Evolutionary conservation across 1,139 yeast species (phyloP).

Genomic region (Geotrichum fermentans): DNA sequence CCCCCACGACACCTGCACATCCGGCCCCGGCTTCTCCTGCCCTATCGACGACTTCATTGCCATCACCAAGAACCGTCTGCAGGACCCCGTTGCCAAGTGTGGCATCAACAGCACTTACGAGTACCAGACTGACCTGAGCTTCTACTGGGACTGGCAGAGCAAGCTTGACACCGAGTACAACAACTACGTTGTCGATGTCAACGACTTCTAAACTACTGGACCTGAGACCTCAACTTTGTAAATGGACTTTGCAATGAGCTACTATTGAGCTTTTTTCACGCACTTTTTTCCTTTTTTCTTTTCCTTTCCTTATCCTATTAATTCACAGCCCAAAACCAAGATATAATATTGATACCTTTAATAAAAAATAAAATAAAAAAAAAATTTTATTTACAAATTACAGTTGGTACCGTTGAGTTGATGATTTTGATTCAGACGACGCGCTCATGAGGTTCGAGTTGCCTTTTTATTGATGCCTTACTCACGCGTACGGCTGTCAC

Average conservation of each 20-base stretch:
- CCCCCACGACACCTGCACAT: conserved; percentile 48
- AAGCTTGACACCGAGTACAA: conserved; percentile 10
- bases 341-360: too few relatives aligned
- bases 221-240: too few relatives aligned
- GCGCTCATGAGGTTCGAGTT: too few relatives aligned
- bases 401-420: too few relatives aligned
- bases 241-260: too few relatives aligned
- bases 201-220: not conserved
- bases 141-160: conserved; percentile 21
- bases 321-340: too few relatives aligned
- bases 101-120: conserved; percentile 7
- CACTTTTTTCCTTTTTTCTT: not conserved
- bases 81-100: conserved; percentile 11
- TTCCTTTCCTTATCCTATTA: too few relatives aligned
- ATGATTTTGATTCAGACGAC: too few relatives aligned
- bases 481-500: too few relatives aligned
- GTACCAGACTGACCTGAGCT: conserved; percentile 13
- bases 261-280: not conserved
- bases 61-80: conserved; percentile 5
- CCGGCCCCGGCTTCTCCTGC: conserved; percentile 63
- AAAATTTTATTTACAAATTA: too few relatives aligned
- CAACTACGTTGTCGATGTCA: conserved; percentile 4
- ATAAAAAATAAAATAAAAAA: too few relatives aligned
- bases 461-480: too few relatives aligned
- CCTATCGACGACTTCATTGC: conserved; percentile 40